phyloP scores from a whole-genome alignment of 306 rosid species.

The Trifolium pratense region DNA sequence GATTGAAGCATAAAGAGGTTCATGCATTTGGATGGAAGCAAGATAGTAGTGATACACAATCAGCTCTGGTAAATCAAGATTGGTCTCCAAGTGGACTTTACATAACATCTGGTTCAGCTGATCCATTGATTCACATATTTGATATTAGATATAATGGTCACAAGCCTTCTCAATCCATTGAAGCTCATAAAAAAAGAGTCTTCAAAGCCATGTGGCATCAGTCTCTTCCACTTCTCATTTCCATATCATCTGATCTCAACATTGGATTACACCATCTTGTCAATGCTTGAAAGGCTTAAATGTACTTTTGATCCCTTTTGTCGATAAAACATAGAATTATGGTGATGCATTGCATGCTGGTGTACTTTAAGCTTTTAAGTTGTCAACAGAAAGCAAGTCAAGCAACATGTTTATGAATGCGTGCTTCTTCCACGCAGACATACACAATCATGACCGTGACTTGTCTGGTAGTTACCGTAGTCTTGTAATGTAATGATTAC shows the following conservation, averaged over 20 bases:
- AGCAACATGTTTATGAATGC: slow-evolving; percentile 19
- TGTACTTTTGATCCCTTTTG: not conserved
- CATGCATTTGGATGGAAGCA: slow-evolving; percentile 94
- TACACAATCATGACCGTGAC: slow-evolving; percentile 8
- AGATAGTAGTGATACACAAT: slow-evolving; percentile 82
- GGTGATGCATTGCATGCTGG: slow-evolving; percentile 27
- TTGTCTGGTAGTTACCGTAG: not conserved
- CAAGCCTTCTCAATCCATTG: slow-evolving; percentile 69
- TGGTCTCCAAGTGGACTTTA: slow-evolving; percentile 84
- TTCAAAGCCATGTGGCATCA: slow-evolving; percentile 80
- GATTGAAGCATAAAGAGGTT: slow-evolving; percentile 61
- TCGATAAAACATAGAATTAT: not conserved
- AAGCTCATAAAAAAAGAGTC: slow-evolving; percentile 85
- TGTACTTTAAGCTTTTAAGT: slow-evolving; percentile 42
- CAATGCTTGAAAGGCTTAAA: not conserved
- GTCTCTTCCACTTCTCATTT: slow-evolving; percentile 66
- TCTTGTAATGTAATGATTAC: no score
- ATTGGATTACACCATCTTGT: slow-evolving; percentile 60
- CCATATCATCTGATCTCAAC: slow-evolving; percentile 77
- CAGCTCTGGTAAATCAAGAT: slow-evolving; percentile 78
- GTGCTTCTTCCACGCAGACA: slow-evolving; percentile 35
- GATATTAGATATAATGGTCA: slow-evolving; percentile 76
- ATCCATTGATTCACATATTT: slow-evolving; percentile 81
- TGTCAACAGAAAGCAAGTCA: slow-evolving; percentile 30
- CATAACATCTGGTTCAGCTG: slow-evolving; percentile 80